Evolutionary conservation across 805 yeast species (phyloP).

Genomic region (Nakazawaea peltata): DNA sequence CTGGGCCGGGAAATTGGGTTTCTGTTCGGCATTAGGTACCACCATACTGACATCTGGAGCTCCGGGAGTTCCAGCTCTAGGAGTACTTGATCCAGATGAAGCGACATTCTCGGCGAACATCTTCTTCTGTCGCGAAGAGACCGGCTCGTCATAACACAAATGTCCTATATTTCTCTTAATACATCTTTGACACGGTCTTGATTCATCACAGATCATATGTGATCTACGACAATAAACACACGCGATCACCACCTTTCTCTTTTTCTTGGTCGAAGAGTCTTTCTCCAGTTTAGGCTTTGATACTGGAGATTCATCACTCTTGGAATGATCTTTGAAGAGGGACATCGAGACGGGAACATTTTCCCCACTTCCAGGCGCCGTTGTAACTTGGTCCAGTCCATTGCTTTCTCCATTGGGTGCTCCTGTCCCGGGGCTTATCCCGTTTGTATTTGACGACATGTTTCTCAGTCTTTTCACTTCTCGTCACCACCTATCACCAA

Average conservation of each 20-base stretch:
- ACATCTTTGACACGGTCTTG: constrained; percentile 74
- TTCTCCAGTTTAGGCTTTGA: too few species aligned
- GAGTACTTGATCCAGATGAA: neutral
- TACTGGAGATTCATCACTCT: too few species aligned
- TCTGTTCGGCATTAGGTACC: neutral
- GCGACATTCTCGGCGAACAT: constrained; percentile 8
- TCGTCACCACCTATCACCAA: too few species aligned
- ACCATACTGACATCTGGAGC: neutral
- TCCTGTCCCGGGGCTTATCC: too few species aligned
- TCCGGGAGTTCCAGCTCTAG: constrained; percentile 1
- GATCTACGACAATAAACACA: constrained; percentile 90
- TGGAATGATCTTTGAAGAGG: too few species aligned
- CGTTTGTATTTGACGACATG: too few species aligned
- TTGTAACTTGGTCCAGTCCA: too few species aligned
- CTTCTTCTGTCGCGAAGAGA: constrained; percentile 29
- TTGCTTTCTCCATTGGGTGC: too few species aligned
- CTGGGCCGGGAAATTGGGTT: neutral
- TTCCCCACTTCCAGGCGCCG: too few species aligned
- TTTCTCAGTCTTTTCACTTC: too few species aligned
- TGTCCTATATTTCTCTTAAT: constrained; percentile 83
- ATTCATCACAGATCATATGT: constrained; percentile 87
- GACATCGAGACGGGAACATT: too few species aligned
- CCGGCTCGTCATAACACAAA: constrained; percentile 71
- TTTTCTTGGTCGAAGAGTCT: constrained; percentile 19
- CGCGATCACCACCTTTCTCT: constrained; percentile 54